Base-by-base conservation (phyloP, 305 asterid genomes). In the Fraxinus baroniana region DNA sequence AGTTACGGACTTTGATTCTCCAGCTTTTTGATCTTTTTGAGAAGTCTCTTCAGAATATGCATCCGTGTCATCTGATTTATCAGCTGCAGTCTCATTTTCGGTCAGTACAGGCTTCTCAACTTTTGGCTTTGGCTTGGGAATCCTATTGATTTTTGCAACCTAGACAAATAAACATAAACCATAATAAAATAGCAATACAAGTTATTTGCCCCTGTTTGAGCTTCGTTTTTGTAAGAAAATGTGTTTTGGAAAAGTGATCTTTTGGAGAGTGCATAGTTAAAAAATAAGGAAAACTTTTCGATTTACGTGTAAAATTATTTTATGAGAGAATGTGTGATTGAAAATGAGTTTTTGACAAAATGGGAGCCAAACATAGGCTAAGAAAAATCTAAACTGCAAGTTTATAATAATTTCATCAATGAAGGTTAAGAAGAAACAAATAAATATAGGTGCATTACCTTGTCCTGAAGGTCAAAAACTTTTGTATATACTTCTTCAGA, bases 111-210 rank as follows among this genome's bases (percentile, higher is more conserved):
- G 87, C 88, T 95, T 95, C 92, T 95, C 97, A 32, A 93, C 91
- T 79, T 93, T 94, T 4, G 98, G 97, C 88, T 92, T 95, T 81
- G 99, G 98, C 91, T 93, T 97, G 71, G 99, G 97, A 84, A 97
- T 94, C 86, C 88, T 89, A 86, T 93, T 91, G 57, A 94, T 89
- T 30, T 91, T 89, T 70, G 93, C 80, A 83, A 97, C 98, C 99
- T 95, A 79, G 39, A 74, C 17, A 30, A 39, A 37, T 35, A 77
- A 84, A 46, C 12, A 49, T 7, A 70, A 80, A 18, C 80, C 39
- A n/a, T 68, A 24, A 24, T 26, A 28, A 10, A 85, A 32, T 73
- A 72, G 35, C 46, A 26, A 2, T 33, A 32, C 39, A 80, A 70
- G 57, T 44, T 73, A 37, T 37, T 37, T 37, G 44, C 12, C 44